These are phyloP conservation scores for Calonectria hawksworthii DNA, from an alignment of 2,329 filamentous ascomycete species.

Conservation along the genomic window DNA sequence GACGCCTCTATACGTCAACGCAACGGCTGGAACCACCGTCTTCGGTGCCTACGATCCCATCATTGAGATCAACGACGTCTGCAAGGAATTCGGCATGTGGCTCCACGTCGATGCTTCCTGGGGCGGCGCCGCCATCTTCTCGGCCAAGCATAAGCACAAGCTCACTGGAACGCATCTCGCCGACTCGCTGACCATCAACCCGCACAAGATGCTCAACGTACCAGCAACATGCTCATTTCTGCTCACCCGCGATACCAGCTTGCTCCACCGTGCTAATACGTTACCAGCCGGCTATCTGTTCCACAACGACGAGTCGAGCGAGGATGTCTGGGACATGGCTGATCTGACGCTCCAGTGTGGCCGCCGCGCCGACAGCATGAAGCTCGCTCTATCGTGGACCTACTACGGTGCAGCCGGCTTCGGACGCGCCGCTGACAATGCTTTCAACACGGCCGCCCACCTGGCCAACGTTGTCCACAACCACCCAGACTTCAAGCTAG, in stretches of 20 bases:
- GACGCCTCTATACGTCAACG: slow-evolving; percentile 94
- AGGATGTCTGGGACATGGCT: slow-evolving; percentile 87
- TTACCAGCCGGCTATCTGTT: slow-evolving; percentile 90
- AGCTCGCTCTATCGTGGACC: slow-evolving; percentile 89
- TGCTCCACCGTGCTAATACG: slow-evolving; percentile 88
- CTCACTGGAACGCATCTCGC: slow-evolving; percentile 80
- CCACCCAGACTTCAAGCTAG: slow-evolving; percentile 75
- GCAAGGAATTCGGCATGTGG: slow-evolving; percentile 82
- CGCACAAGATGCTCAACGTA: slow-evolving; percentile 97
- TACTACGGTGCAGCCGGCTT: slow-evolving; percentile 89
- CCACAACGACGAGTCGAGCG: slow-evolving; percentile 67
- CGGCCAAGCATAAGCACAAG: slow-evolving; percentile 70
- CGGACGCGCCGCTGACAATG: slow-evolving; percentile 75
- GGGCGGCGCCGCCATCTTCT: slow-evolving; percentile 89
- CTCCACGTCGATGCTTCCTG: slow-evolving; percentile 93
- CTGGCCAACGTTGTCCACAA: slow-evolving; percentile 72
- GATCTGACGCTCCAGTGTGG: slow-evolving; percentile 96
- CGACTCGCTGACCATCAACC: slow-evolving; percentile 90
- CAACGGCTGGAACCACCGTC: slow-evolving; percentile 95
- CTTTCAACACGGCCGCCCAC: slow-evolving; percentile 78
- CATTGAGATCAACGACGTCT: slow-evolving; percentile 77
- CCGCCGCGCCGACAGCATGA: slow-evolving; percentile 85
- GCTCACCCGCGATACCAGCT: slow-evolving; percentile 79
- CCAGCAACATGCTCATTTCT: slow-evolving; percentile 94
- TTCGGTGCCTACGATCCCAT: slow-evolving; percentile 91